These are phyloP conservation scores for Lichina pygmaea DNA, from an alignment of 495 filamentous ascomycete species.

Conservation along the genomic window DNA sequence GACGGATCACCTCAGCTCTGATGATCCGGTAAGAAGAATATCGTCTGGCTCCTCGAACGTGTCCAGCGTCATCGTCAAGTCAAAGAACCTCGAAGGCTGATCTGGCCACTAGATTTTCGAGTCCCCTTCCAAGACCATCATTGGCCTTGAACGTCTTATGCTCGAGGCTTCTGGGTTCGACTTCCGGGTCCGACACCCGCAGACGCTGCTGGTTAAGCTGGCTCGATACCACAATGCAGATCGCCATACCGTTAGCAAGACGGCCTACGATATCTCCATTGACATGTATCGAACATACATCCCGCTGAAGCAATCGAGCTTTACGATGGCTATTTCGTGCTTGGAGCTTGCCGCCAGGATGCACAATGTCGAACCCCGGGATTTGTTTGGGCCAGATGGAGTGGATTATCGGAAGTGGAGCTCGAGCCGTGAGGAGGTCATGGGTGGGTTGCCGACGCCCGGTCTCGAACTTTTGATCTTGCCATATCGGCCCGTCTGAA, in stretches of 20 bases:
- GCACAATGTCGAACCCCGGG: slow-evolving; percentile 19
- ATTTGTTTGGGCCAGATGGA: slow-evolving; percentile 14
- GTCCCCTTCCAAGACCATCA: slow-evolving; percentile 39
- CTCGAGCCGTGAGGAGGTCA: slow-evolving; percentile 38
- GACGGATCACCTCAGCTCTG: slow-evolving; percentile 49
- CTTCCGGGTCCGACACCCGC: slow-evolving; percentile 73
- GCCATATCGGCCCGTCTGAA: neutral
- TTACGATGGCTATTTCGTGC: slow-evolving; percentile 55
- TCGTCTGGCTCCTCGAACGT: neutral
- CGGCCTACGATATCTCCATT: slow-evolving; percentile 54
- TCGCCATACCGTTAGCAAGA: slow-evolving; percentile 25
- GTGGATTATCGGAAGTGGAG: slow-evolving; percentile 26
- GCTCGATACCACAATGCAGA: slow-evolving; percentile 22
- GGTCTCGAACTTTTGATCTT: neutral
- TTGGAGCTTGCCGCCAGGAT: slow-evolving; percentile 55
- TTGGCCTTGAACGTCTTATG: slow-evolving; percentile 75
- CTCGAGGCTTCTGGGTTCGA: slow-evolving; percentile 87
- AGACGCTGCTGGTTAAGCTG: slow-evolving; percentile 59
- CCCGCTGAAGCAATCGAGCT: slow-evolving; percentile 62
- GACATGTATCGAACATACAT: slow-evolving; percentile 84
- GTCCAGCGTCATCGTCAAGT: neutral
- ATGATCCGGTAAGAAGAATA: slow-evolving; percentile 36
- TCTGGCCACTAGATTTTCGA: slow-evolving; percentile 42
- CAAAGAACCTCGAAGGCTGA: neutral
- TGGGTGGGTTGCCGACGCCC: slow-evolving; percentile 18